Conservation (phyloP, 306 rosid genomes). For the Cicer bijugum region DNA sequence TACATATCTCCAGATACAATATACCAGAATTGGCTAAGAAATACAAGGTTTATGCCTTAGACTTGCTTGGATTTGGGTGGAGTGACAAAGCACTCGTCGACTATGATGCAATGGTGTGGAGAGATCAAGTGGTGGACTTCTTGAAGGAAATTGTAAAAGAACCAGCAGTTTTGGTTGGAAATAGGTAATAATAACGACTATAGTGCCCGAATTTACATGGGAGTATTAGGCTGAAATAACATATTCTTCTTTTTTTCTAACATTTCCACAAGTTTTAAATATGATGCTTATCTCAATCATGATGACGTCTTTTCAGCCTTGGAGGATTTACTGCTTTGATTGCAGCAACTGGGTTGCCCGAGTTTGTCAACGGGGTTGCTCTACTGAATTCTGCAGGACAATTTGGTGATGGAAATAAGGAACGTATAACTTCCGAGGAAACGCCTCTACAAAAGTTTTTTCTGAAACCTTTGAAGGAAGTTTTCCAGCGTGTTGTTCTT, state of each 20-base stretch:
- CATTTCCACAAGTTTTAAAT: background rate
- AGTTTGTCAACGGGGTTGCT: conserved; percentile 75
- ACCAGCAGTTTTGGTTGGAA: conserved; percentile 83
- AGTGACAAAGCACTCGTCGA: conserved; percentile 93
- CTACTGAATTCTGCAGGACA: conserved; percentile 92
- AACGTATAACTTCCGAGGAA: conserved; percentile 62
- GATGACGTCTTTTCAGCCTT: conserved; percentile 68
- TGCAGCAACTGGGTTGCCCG: conserved; percentile 73
- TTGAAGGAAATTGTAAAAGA: conserved; percentile 89
- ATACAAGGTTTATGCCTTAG: conserved; percentile 89
- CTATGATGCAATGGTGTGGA: conserved; percentile 94
- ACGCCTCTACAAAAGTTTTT: conserved; percentile 61
- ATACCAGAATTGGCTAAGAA: conserved; percentile 89
- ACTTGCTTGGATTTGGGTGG: conserved; percentile 98
- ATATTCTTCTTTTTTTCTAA: background rate
- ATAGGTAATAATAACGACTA: conserved; percentile 58
- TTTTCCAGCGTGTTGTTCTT: conserved; percentile 80
- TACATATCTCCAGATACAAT: conserved; percentile 65
- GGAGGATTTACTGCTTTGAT: conserved; percentile 96
- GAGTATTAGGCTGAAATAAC: conserved; percentile 16
- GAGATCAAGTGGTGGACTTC: conserved; percentile 87
- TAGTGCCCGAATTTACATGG: conserved; percentile 1
- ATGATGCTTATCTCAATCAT: conserved; percentile 34
- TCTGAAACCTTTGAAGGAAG: conserved; percentile 77
- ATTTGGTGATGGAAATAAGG: conserved; percentile 65